phyloP scores from a whole-genome alignment of 805 yeast species.

The Maudiozyma barnettii region DNA sequence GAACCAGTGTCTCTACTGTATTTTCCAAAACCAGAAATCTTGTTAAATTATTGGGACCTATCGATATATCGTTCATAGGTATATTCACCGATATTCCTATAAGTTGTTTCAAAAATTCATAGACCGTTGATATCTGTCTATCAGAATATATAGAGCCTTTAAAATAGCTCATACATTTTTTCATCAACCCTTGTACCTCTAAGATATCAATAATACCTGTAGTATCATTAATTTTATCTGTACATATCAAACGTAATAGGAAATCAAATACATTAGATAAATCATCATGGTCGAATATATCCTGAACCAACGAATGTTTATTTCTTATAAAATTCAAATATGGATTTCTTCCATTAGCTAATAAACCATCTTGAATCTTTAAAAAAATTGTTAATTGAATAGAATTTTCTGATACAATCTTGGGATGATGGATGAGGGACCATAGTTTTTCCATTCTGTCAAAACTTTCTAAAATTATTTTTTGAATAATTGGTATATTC shows the following conservation, averaged over 20 bases:
- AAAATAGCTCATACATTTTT: conserved; percentile 41
- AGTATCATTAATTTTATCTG: conserved; percentile 82
- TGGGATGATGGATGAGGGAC: conserved; percentile 57
- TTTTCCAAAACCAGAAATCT: conserved; percentile 72
- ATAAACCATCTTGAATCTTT: conserved; percentile 78
- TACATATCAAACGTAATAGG: conserved; percentile 74
- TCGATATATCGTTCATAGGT: conserved; percentile 64
- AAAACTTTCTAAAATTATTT: conserved; percentile 70
- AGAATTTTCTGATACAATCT: conserved; percentile 51
- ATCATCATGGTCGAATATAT: conserved; percentile 66
- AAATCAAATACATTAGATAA: conserved; percentile 90
- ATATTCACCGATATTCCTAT: conserved; percentile 93
- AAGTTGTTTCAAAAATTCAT: conserved; percentile 87
- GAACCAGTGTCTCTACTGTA: conserved; percentile 51
- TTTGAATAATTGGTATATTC: conserved; percentile 87
- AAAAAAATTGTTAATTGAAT: conserved; percentile 74
- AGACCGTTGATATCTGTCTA: conserved; percentile 21
- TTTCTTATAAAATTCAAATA: conserved; percentile 29
- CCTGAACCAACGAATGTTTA: conserved; percentile 45
- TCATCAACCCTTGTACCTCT: conserved; percentile 62
- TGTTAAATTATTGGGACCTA: conserved; percentile 89
- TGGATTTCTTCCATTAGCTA: conserved; percentile 57
- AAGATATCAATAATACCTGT: conserved; percentile 80
- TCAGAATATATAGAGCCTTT: background rate
- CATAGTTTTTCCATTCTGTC: conserved; percentile 60